A percentile compares a stretch with the other conserved stretches of the same genome.
Evolutionary conservation across 139 green algal genomes (phyloP).

Genomic region (Picochlorum sp.): DNA sequence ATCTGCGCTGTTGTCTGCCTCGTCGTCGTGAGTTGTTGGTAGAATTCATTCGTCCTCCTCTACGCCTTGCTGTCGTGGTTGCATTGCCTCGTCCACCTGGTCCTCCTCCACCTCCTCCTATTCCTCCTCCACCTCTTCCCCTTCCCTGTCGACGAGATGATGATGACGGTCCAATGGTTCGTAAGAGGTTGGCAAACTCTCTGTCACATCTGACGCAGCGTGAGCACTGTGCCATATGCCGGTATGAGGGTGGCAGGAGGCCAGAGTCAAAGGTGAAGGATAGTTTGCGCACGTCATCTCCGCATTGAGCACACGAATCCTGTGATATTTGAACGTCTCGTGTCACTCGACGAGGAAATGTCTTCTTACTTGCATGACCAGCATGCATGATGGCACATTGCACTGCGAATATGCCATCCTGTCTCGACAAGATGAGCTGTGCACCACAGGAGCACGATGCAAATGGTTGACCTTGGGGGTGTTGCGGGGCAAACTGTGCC

Average conservation of each 20-base stretch:
- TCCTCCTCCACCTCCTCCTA: no score
- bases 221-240: constrained; percentile 8
- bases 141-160: not conserved
- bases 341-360: not conserved
- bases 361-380: not conserved
- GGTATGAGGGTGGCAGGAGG: constrained; percentile 20
- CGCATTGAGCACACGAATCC: not conserved
- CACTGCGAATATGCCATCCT: not conserved
- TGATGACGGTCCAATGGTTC: constrained; percentile 14
- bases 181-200: constrained; percentile 20
- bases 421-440: not conserved
- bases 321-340: not conserved
- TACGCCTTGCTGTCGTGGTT: not conserved
- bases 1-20: not conserved
- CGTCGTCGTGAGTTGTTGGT: no score
- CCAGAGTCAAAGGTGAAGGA: constrained; percentile 13
- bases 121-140: no score
- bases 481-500: not conserved
- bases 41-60: not conserved
- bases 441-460: not conserved
- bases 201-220: constrained; percentile 22
- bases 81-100: not conserved
- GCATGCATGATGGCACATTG: not conserved
- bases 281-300: not conserved
- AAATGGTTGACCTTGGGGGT: constrained; percentile 2